Conservation (phyloP, 257 asterid genomes). For the Ligustrum vulgare region DNA sequence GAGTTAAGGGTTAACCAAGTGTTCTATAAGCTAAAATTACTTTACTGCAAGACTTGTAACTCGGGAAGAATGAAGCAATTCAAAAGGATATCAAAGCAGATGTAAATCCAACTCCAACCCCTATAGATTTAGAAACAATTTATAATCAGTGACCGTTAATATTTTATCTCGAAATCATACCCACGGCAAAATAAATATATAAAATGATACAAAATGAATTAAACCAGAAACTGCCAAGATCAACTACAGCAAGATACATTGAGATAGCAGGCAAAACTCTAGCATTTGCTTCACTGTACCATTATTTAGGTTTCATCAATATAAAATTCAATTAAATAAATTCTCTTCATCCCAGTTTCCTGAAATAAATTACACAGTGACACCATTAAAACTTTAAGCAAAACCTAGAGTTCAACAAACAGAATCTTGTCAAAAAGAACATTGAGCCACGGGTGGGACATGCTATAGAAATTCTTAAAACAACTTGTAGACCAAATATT, state of each 20-base stretch:
- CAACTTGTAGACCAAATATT: neutral
- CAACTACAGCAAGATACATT: neutral
- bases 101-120: slow-evolving; percentile 98
- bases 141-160: slow-evolving; percentile 19
- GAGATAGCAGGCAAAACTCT: neutral
- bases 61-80: slow-evolving; percentile 25
- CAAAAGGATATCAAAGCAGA: slow-evolving; percentile 95
- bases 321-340: neutral
- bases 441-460: neutral
- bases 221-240: neutral
- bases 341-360: neutral
- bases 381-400: neutral
- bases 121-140: slow-evolving; percentile 48
- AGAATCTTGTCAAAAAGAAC: neutral
- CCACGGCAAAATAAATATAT: neutral
- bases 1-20: slow-evolving; percentile 58
- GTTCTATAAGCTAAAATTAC: slow-evolving; percentile 31
- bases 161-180: neutral
- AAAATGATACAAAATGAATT: neutral
- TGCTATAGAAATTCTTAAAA: neutral
- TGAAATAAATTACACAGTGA: neutral
- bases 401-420: neutral
- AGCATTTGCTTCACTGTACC: neutral
- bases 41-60: slow-evolving; percentile 9
- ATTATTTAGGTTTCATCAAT: neutral